These are phyloP conservation scores for Urostyla sp. DNA, from an alignment of 73 alveolate genomes.

Conservation along the genomic window DNA sequence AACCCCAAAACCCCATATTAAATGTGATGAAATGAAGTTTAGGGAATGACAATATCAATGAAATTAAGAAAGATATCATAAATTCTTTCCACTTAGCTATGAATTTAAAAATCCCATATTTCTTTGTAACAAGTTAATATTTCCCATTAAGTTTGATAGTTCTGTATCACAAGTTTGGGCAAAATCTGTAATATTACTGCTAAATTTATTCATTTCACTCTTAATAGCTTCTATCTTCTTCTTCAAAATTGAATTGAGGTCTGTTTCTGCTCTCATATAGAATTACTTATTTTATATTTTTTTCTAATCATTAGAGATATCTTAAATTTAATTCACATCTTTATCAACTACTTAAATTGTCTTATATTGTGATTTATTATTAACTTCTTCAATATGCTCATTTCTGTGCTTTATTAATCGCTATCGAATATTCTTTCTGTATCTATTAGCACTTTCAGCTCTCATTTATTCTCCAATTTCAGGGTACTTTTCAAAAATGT, in stretches of 20 bases:
- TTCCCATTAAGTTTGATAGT: slow-evolving; percentile 30
- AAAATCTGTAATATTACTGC: slow-evolving; percentile 48
- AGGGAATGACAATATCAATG: too few relatives aligned
- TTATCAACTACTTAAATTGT: slow-evolving; percentile 43
- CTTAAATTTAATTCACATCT: background rate
- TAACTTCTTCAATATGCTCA: slow-evolving; percentile 48
- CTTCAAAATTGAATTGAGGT: slow-evolving; percentile 37
- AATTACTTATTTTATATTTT: background rate
- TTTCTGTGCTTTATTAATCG: slow-evolving; percentile 54
- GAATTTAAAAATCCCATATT: slow-evolving; percentile 25
- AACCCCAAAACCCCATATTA: too few relatives aligned
- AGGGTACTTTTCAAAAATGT: slow-evolving; percentile 64
- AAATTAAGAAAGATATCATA: too few relatives aligned
- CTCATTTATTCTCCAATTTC: slow-evolving; percentile 55
- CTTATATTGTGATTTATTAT: slow-evolving; percentile 58
- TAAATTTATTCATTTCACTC: slow-evolving; percentile 58
- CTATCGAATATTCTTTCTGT: slow-evolving; percentile 45
- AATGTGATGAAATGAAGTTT: too few relatives aligned
- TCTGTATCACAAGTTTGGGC: slow-evolving; percentile 70
- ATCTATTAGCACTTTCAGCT: slow-evolving; percentile 37
- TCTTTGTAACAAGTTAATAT: slow-evolving; percentile 34
- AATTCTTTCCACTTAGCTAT: too few relatives aligned
- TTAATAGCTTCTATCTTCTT: slow-evolving; percentile 64
- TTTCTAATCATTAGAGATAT: background rate
- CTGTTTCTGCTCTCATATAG: slow-evolving; percentile 11